Evolutionary conservation across 176 grass and related monocot species (phyloP).

Genomic region (Juncus effusus): DNA sequence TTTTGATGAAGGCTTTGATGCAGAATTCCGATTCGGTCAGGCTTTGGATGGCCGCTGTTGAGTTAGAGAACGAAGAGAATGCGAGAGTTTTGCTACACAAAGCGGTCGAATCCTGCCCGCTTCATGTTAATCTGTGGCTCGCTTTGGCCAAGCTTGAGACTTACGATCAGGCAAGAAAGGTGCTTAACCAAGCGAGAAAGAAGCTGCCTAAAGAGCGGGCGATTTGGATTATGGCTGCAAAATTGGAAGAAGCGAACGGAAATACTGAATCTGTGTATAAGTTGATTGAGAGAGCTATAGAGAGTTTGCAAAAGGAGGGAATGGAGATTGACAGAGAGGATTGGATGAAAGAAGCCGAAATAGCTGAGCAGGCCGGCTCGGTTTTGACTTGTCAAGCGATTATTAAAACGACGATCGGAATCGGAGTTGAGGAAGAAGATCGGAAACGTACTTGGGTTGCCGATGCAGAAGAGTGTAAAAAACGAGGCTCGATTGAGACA

Average conservation of each 20-base stretch:
- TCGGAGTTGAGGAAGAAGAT: conserved; percentile 88
- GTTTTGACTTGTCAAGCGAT: conserved; percentile 85
- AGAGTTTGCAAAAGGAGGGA: conserved; percentile 70
- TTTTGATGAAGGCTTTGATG: conserved; percentile 78
- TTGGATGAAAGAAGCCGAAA: conserved; percentile 94
- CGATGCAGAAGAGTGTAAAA: conserved; percentile 96
- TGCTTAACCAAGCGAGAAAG: conserved; percentile 82
- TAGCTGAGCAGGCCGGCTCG: conserved; percentile 73
- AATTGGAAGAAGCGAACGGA: conserved; percentile 86
- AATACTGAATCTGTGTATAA: conserved; percentile 65
- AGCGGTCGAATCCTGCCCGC: conserved; percentile 80
- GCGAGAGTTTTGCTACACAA: conserved; percentile 81
- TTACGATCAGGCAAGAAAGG: conserved; percentile 90
- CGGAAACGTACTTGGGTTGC: conserved; percentile 91
- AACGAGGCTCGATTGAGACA: conserved; percentile 88
- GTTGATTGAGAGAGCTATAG: conserved; percentile 86
- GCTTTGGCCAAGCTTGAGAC: conserved; percentile 90
- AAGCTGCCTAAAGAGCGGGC: conserved; percentile 76
- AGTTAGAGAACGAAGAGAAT: conserved; percentile 81
- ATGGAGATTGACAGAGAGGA: conserved; percentile 79
- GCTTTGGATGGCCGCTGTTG: conserved; percentile 86
- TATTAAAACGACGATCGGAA: conserved; percentile 77
- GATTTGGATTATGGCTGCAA: conserved; percentile 97
- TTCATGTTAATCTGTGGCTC: conserved; percentile 91
- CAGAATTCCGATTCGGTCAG: conserved; percentile 89